Evolutionary conservation across 805 yeast species (phyloP), one percentile per base, ranked within the genome.

Genomic region (Schwanniomyces pseudopolymorphus): DNA sequence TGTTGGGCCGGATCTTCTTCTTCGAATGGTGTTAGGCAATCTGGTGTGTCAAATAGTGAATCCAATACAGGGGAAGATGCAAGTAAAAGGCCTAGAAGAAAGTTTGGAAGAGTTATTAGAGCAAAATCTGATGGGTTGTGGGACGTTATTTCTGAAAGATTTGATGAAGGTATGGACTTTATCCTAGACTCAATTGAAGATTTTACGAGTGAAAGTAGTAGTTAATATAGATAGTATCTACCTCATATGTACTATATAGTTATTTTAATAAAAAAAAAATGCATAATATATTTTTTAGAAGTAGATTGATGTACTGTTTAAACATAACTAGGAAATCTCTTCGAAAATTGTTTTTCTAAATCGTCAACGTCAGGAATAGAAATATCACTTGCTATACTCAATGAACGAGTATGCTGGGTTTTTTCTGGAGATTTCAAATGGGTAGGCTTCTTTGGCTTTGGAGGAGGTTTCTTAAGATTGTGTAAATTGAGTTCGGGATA

Each of bases 101-200:
- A 90, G 65, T 89, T 84, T 59, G 99, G 99, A 19, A 78, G 97
- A 49, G 96, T 94, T 2, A 66, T 91, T 43, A 81, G 84, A 55
- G 79, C 94, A 5, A 82, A 83, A 38, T 69, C 75, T 21, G 92
- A 86, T 55, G 90, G 92, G 1, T 60, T 91, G 48, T 85, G 82
- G 68, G 87, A 86, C 49, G 80, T 89, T 11, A 77, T 89, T 44
- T 84, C 83, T 49, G 97, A 89, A 61, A 74, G 90, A 60, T 87
- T 88, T 54, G 89, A 85, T 25, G 97, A 90, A 58, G 87, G 91
- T 1, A 77, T 87, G 14, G 96, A 89, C 58, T 91, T 89, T 60
- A 80, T 92, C 33, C 67, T 85, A 52, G 96, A 88, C 57, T 82
- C 90, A 1, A 73, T 87, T 48, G 91, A 87, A 57, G 94, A 83